These are phyloP conservation scores for Metschnikowia noctiluminum DNA, from an alignment of 805 yeast genomes.

Conservation along the genomic window DNA sequence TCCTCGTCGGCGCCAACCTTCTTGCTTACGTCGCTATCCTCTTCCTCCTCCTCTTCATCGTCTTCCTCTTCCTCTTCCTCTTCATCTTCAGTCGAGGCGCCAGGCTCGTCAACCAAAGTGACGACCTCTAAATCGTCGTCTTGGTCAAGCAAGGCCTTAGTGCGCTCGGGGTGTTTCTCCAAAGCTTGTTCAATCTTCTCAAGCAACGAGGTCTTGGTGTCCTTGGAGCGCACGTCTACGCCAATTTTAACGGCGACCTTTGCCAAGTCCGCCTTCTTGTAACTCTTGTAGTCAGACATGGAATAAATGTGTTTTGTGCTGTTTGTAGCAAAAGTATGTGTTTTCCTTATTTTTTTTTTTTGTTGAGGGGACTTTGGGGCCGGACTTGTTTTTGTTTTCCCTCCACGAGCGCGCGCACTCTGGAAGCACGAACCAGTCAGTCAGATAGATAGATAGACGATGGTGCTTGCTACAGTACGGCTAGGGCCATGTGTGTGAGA, in stretches of 20 bases:
- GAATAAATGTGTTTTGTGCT: background rate
- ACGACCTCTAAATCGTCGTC: slow-evolving; percentile 33
- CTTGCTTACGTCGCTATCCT: slow-evolving; percentile 34
- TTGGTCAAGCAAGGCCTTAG: slow-evolving; percentile 22
- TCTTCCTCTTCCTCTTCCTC: slow-evolving; percentile 16
- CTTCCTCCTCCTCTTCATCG: slow-evolving; percentile 27
- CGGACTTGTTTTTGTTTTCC: slow-evolving; percentile 8
- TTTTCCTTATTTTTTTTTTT: background rate
- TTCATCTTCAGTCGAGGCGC: slow-evolving; percentile 21
- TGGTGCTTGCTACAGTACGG: too few relatives aligned
- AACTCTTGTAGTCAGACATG: slow-evolving; percentile 35
- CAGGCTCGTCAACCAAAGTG: slow-evolving; percentile 31
- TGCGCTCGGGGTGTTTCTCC: slow-evolving; percentile 23
- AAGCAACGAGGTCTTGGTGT: slow-evolving; percentile 39
- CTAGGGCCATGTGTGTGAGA: too few relatives aligned
- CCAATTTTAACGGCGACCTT: slow-evolving; percentile 35
- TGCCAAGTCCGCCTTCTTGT: slow-evolving; percentile 41
- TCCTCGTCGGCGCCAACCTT: slow-evolving; percentile 20
- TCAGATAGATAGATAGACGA: background rate
- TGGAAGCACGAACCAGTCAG: background rate
- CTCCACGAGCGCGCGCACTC: slow-evolving; percentile 4
- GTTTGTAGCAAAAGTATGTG: slow-evolving; percentile 1
- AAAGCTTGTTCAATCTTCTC: slow-evolving; percentile 35
- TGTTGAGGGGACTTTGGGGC: slow-evolving; percentile 3
- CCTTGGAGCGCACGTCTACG: slow-evolving; percentile 33